Evolutionary conservation across 306 rosid genomes (phyloP), one percentile per base, ranked within the genome.

Genomic region (Medicago arabica): DNA sequence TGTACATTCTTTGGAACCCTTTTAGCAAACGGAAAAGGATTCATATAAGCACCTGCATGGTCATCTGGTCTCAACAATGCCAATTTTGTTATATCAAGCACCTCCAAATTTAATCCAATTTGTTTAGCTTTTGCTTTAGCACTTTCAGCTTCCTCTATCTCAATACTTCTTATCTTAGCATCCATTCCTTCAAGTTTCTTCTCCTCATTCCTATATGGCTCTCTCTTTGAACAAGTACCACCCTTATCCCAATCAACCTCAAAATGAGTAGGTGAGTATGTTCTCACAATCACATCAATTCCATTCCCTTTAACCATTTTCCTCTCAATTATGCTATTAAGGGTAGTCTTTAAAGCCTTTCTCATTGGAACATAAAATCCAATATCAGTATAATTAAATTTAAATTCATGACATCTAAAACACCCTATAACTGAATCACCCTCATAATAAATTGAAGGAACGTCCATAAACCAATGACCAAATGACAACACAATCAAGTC

Each of bases 361-460:
- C 75, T 85, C 41, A 89, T 15, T 0, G 86, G 87, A 44, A 44
- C 91, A 74, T 88, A 85, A 55, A 89, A 88, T 5, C 84, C 97
- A 41, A 88, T 71, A 19, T 85, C 82, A 1, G 85, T 88, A 68
- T 85, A 83, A 72, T 54, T 54, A 18, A 18, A 9, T 8, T 89
- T 86, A 3, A 85, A 67, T 18, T 72, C 83, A 67, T 86, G 81
- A 40, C 87, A 86, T 12, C 60, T 80, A 28, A 67, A 80, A 73
- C 97, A 85, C 2, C 97, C 93, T 40, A 85, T 7, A 28, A 78
- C 81, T 0, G 65, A 67, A 61, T 50, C 85, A 11, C 78, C 84
- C 16, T 89, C 96, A 55, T 39, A 79, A 70, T 82, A 92, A 23
- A 89, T 87, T 2, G 97, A 91, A 2, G 97, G 97, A 72, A 76